Base-by-base conservation (phyloP, 208 protist genomes). In the Herpetomonas samuelpessoai region DNA sequence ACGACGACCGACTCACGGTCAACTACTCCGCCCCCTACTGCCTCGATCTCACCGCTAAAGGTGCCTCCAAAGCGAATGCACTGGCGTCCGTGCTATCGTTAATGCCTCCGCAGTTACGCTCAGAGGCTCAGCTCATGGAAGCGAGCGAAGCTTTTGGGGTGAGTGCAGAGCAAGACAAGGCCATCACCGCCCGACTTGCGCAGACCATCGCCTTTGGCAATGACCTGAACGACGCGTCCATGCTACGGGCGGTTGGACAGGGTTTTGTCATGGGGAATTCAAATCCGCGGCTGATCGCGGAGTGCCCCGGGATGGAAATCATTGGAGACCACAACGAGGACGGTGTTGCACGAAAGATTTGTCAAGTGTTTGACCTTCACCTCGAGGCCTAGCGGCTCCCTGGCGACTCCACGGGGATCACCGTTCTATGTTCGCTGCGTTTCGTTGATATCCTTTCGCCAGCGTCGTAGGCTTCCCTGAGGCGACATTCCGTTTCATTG, bases 181-280 rank as follows among this genome's bases (percentile, higher is more conserved):
- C 68, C 2, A 51, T 77, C 19, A 61, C 58, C 1, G 53, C 57
- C 0, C 54, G 65, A 0, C 38, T 84, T 25, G 7, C 29, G 22
- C 50, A 68, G 14, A 76, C 76, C 2, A 72, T 88, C 18, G 77
- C 74, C 19, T 88, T 88, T 72, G 81, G 81, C 9, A 74, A 88
- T 38, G 81, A 68, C 24, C 61, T 83, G 46, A 83, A 88, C 55
- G 81, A 88, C 50, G 67, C 67, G 14, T 57, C 74, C 30, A 83
- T 88, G 76, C 55, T 88, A 18, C 28, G 24, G 48, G 29, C 59
- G 45, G 66, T 51, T 3, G 81, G 77, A 0, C 76, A 82, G 49
- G 76, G 81, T 3, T 88, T 64, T 29, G 58, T 84, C 16, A 84
- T 88, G 81, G 53, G 49, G 12, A 88, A 88, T 54, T 65, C 66